Evolutionary conservation across 768 basidiomycete species (phyloP).

Genomic region (Naganishia friedmannii): DNA sequence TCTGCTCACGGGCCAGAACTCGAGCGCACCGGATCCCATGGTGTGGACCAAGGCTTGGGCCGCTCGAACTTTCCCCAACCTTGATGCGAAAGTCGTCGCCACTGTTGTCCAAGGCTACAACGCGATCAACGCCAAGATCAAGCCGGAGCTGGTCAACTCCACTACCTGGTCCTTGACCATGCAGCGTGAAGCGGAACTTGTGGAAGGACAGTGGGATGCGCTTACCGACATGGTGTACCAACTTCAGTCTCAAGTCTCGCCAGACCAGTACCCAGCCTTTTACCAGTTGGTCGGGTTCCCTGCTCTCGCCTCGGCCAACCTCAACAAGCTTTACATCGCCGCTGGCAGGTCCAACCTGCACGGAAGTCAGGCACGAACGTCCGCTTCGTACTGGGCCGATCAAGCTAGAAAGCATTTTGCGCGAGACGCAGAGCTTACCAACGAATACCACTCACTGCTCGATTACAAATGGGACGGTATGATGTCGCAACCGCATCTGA

Average conservation of each 20-base stretch:
- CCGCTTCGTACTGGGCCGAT: slow-evolving; percentile 62
- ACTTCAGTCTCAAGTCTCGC: slow-evolving; percentile 60
- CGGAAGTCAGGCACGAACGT: slow-evolving; percentile 64
- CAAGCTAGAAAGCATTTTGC: slow-evolving; percentile 62
- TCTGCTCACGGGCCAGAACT: slow-evolving; percentile 67
- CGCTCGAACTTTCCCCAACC: background rate
- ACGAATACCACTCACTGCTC: slow-evolving; percentile 62
- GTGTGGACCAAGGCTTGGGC: slow-evolving; percentile 43
- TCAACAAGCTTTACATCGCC: slow-evolving; percentile 61
- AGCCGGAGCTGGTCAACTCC: slow-evolving; percentile 65
- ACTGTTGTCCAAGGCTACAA: slow-evolving; percentile 61
- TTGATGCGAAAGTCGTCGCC: background rate
- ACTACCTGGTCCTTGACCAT: slow-evolving; percentile 65
- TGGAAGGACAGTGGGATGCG: slow-evolving; percentile 59
- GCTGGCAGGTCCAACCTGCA: slow-evolving; percentile 62
- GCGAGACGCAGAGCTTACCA: slow-evolving; percentile 63
- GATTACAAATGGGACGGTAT: slow-evolving; percentile 62
- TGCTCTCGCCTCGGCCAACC: slow-evolving; percentile 61
- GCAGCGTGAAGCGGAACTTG: slow-evolving; percentile 67
- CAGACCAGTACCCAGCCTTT: slow-evolving; percentile 60
- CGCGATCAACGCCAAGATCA: slow-evolving; percentile 55
- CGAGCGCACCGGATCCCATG: slow-evolving; percentile 55
- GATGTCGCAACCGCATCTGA: slow-evolving; percentile 36
- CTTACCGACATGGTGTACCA: slow-evolving; percentile 58
- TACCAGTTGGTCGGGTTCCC: slow-evolving; percentile 72